A percentile compares a stretch with the other conserved stretches of the same genome.
phyloP scores from a whole-genome alignment of 1,139 yeast genomes.

The Saccharomyces uvarum region DNA sequence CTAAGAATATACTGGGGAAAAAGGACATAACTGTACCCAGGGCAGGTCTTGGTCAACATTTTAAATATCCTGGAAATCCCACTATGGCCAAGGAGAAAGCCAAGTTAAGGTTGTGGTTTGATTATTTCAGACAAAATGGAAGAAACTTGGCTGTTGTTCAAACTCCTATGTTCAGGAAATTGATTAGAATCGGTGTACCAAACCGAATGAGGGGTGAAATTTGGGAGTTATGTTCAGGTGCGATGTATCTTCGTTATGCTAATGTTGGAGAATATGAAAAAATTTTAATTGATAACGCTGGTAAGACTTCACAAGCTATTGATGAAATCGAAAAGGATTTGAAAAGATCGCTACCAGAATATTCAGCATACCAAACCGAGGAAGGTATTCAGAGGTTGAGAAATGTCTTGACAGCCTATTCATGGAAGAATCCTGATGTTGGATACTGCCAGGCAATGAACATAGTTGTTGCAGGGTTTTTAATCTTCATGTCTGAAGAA shows the following conservation, averaged over 20 bases:
- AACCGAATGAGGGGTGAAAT: slow-evolving; percentile 88
- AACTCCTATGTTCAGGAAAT: slow-evolving; percentile 71
- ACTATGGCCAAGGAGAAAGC: slow-evolving; percentile 70
- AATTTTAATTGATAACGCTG: slow-evolving; percentile 52
- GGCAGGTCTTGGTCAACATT: slow-evolving; percentile 78
- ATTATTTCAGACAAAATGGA: slow-evolving; percentile 75
- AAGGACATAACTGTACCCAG: slow-evolving; percentile 49
- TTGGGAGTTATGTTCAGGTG: slow-evolving; percentile 91
- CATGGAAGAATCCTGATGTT: slow-evolving; percentile 95
- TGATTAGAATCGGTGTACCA: slow-evolving; percentile 85
- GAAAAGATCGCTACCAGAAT: slow-evolving; percentile 90
- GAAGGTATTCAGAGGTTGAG: slow-evolving; percentile 83
- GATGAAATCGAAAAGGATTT: slow-evolving; percentile 96
- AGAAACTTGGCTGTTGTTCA: slow-evolving; percentile 69
- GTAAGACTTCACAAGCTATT: slow-evolving; percentile 68
- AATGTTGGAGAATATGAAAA: slow-evolving; percentile 52
- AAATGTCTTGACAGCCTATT: slow-evolving; percentile 83
- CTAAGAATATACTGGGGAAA: slow-evolving; percentile 45
- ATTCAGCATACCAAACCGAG: slow-evolving; percentile 79
- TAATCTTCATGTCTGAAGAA: slow-evolving; percentile 92
- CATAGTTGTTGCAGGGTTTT: slow-evolving; percentile 86
- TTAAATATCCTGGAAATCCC: slow-evolving; percentile 86
- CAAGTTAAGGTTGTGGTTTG: slow-evolving; percentile 90
- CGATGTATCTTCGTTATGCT: slow-evolving; percentile 65
- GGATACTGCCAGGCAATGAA: slow-evolving; percentile 99